phyloP scores from a whole-genome alignment of 106 monocot genomes.

The Apostasia shenzhenica region DNA sequence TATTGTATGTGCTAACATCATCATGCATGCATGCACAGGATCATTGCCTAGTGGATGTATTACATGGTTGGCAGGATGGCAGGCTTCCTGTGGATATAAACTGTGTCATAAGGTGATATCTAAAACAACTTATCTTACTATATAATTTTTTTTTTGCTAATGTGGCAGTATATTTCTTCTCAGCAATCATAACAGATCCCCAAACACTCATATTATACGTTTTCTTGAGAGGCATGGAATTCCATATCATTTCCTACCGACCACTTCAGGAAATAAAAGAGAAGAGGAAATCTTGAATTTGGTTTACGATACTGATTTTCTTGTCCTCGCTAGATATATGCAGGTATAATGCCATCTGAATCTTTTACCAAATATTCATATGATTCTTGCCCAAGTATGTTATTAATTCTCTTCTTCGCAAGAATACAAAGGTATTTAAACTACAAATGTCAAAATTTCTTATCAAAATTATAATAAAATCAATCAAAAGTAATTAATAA shows the following conservation, averaged over 20 bases:
- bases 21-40: conserved; percentile 35
- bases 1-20: no score
- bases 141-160: no score
- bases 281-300: conserved; percentile 80
- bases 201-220: conserved; percentile 69
- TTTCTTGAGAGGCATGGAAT: conserved; percentile 89
- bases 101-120: conserved; percentile 73
- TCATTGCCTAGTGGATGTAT: conserved; percentile 84
- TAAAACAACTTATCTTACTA: no score
- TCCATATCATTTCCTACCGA: conserved; percentile 82
- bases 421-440: no score
- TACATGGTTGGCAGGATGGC: conserved; percentile 89
- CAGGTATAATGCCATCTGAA: conserved; percentile 42
- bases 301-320: conserved; percentile 77
- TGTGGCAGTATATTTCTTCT: neutral
- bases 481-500: no score
- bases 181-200: conserved; percentile 84
- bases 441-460: neutral
- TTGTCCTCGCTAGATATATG: conserved; percentile 98
- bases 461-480: no score
- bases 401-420: no score
- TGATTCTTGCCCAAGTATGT: no score
- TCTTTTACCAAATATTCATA: neutral
- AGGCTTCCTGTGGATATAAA: conserved; percentile 82
- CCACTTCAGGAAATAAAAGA: conserved; percentile 46